Evolutionary conservation across 345 rosid species (phyloP), one percentile per base, ranked within the genome.

Genomic region (Angophora floribunda): DNA sequence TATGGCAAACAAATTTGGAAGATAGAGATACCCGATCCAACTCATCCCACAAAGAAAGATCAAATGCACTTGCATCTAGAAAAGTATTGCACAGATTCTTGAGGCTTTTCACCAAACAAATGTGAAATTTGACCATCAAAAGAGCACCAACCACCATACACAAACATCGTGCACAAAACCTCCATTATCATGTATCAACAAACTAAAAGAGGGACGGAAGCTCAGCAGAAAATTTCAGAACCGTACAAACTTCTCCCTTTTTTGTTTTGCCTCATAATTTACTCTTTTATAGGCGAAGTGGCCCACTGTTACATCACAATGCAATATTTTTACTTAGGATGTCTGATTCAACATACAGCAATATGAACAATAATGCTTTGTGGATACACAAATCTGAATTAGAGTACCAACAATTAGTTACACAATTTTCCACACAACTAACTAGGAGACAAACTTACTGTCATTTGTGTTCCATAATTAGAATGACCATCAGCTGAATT

Each of bases 401-500:
- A 36, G 44, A 85, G 51, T 85, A 51, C 14, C 36, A 6, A 85
- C 45, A 70, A 75, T 75, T 49, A 75, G 41, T 75, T 75, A 75
- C 14, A 79, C 61, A 88, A 32, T 85, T 21, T 85, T 65, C 78
- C 45, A 17, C 15, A 86, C 53, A 67, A 51, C 78, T 53, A 51
- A 41, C 57, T 44, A 88, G 57, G 87, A 41, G 45, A 67, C 52
- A 88, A 86, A 86, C 98, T 95, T 92, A 96, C 99, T 51, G 96
- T 96, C 99, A 95, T 96, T 91, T 97, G 99, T 78, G 94, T 93
- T 87, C 99, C 99, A 88, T 94, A 97, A 93, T 92, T 95, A 86
- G 96, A 94, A 94, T 95, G 96, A 88, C 99, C 99, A 92, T 97
- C 99, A 28, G 93, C 93, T 52, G 96, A 92, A 90, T 92, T 95